These are phyloP conservation scores for Pythium sukuiense DNA, from an alignment of 352 stramenopile species.

Conservation along the genomic window DNA sequence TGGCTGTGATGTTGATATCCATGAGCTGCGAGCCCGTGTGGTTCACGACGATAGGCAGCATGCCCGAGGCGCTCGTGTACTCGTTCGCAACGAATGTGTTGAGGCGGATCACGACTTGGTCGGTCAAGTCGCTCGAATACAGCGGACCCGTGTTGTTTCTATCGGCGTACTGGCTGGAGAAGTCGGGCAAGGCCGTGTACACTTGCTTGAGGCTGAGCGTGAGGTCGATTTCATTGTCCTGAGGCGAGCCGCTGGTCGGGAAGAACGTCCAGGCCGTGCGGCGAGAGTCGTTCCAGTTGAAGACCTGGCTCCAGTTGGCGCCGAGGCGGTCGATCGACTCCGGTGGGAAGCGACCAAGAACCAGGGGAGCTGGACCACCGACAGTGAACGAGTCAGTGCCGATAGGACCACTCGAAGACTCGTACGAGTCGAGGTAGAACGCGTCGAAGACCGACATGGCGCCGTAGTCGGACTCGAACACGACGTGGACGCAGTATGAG, in stretches of 20 bases:
- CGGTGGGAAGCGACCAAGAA: constrained; percentile 28
- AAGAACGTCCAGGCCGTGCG: constrained; percentile 42
- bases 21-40: constrained; percentile 38
- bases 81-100: constrained; percentile 20
- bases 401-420: constrained; percentile 14
- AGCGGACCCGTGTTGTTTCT: constrained; percentile 28
- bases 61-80: constrained; percentile 10
- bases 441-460: constrained; percentile 42
- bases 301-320: background rate
- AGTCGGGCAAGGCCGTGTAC: constrained; percentile 25
- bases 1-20: constrained; percentile 33
- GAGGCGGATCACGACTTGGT: constrained; percentile 44
- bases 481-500: constrained; percentile 30
- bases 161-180: constrained; percentile 12
- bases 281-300: constrained; percentile 30
- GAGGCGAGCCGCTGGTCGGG: background rate
- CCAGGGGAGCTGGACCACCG: constrained; percentile 11
- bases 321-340: background rate
- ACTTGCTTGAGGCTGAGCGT: constrained; percentile 52
- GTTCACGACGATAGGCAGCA: constrained; percentile 42
- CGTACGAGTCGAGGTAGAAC: constrained; percentile 39
- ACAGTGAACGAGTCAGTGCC: constrained; percentile 6
- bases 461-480: constrained; percentile 42
- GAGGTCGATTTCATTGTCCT: constrained; percentile 34
- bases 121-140: constrained; percentile 28